Evolutionary conservation across 441 rosid species (phyloP).

Genomic region (Jatropha podagrica): DNA sequence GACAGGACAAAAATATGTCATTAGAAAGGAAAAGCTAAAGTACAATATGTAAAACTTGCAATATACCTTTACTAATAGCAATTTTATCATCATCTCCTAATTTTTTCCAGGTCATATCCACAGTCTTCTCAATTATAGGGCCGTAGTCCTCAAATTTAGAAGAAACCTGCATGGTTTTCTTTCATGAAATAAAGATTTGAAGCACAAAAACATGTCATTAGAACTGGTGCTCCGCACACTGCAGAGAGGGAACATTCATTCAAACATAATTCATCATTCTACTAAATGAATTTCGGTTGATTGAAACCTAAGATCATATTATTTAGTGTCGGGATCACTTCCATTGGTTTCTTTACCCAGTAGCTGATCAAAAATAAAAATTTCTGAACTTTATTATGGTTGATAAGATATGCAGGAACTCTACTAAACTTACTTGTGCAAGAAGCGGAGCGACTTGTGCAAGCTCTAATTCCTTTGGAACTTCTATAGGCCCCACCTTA

Average conservation of each 20-base stretch:
- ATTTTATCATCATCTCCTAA: constrained; percentile 32
- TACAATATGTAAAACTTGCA: not conserved
- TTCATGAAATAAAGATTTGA: not conserved
- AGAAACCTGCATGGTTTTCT: constrained; percentile 34
- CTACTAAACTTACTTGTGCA: constrained; percentile 37
- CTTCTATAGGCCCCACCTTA: constrained; percentile 16
- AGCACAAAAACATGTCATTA: not conserved
- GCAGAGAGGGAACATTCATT: not conserved
- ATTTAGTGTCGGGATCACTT: not conserved
- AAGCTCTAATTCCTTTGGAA: constrained; percentile 22
- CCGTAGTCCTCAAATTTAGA: constrained; percentile 27
- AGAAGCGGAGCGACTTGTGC: constrained; percentile 34
- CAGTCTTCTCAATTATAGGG: constrained; percentile 37
- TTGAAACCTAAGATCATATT: not conserved
- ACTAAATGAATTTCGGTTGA: not conserved
- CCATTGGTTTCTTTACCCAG: not conserved
- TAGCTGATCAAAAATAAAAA: constrained; percentile 7
- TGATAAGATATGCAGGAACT: constrained; percentile 4
- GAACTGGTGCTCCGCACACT: not conserved
- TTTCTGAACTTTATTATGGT: not conserved
- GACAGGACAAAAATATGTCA: not conserved
- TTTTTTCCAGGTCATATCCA: constrained; percentile 42
- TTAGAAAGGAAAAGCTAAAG: not conserved
- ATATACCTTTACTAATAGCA: constrained; percentile 39
- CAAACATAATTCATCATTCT: not conserved